These are phyloP conservation scores for Kandelia obovata DNA, from an alignment of 345 rosid species.

Conservation along the genomic window DNA sequence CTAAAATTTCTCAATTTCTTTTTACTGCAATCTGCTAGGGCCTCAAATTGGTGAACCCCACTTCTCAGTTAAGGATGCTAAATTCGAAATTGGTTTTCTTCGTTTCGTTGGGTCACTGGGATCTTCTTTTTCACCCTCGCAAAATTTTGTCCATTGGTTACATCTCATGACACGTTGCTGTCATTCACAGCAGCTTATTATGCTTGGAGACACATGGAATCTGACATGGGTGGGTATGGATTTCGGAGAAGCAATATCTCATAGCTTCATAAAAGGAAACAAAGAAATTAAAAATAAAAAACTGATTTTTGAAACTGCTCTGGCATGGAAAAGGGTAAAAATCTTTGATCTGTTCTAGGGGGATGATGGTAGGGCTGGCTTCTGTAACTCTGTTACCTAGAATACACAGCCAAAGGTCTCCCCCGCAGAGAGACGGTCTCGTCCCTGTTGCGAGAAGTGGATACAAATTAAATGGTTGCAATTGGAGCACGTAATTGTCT, in stretches of 20 bases:
- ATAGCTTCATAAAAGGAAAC: constrained; percentile 12
- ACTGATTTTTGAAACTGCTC: constrained; percentile 25
- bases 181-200: constrained; percentile 40
- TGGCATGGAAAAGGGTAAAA: constrained; percentile 4
- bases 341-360: constrained; percentile 4
- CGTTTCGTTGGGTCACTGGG: constrained; percentile 3
- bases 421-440: constrained; percentile 44
- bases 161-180: constrained; percentile 41
- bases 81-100: constrained; percentile 27
- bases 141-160: constrained; percentile 31
- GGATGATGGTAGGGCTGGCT: constrained; percentile 23
- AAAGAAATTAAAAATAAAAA: constrained; percentile 1
- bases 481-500: constrained; percentile 53
- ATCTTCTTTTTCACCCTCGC: constrained; percentile 5
- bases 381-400: constrained; percentile 3
- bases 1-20: constrained; percentile 38
- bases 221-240: constrained; percentile 46
- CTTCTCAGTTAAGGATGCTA: constrained; percentile 43
- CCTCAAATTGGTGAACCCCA: constrained; percentile 28
- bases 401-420: constrained; percentile 31
- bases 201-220: constrained; percentile 61
- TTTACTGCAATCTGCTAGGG: constrained; percentile 31
- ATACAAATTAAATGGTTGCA: constrained; percentile 48
- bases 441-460: constrained; percentile 41
- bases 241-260: constrained; percentile 42